phyloP scores from a whole-genome alignment of 257 asterid genomes.

The Orobanche coerulescens region DNA sequence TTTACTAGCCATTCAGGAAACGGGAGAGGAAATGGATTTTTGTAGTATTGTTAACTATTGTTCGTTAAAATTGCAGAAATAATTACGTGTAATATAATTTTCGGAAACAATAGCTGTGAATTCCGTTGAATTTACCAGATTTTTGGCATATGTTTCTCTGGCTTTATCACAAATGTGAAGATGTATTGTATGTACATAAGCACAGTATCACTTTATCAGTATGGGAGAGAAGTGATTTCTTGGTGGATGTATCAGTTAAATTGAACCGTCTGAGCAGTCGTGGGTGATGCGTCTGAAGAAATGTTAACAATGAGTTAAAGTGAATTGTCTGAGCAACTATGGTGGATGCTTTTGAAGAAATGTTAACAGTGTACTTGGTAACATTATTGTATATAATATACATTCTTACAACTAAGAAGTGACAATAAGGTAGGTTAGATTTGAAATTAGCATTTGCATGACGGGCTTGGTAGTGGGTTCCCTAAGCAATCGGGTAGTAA shows the following conservation, averaged over 20 bases:
- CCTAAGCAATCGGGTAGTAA: background rate
- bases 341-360: background rate
- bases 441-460: background rate
- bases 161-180: background rate
- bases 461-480: background rate
- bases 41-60: background rate
- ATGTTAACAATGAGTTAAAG: too few species aligned
- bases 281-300: too few species aligned
- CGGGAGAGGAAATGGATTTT: background rate
- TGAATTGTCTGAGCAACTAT: background rate
- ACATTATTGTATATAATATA: background rate
- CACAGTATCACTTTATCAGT: too few species aligned
- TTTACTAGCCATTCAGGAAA: background rate
- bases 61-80: background rate
- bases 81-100: background rate
- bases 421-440: background rate
- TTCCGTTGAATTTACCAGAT: slow-evolving; percentile 4
- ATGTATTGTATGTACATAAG: slow-evolving; percentile 10
- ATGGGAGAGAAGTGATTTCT: too few species aligned
- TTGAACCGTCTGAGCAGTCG: too few species aligned
- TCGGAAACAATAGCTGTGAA: slow-evolving; percentile 13
- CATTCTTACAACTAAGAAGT: background rate
- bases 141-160: background rate
- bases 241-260: too few species aligned
- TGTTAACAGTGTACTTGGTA: background rate